These are phyloP conservation scores for Phytophthora sp. DNA, from an alignment of 352 stramenopile genomes.

Conservation along the genomic window DNA sequence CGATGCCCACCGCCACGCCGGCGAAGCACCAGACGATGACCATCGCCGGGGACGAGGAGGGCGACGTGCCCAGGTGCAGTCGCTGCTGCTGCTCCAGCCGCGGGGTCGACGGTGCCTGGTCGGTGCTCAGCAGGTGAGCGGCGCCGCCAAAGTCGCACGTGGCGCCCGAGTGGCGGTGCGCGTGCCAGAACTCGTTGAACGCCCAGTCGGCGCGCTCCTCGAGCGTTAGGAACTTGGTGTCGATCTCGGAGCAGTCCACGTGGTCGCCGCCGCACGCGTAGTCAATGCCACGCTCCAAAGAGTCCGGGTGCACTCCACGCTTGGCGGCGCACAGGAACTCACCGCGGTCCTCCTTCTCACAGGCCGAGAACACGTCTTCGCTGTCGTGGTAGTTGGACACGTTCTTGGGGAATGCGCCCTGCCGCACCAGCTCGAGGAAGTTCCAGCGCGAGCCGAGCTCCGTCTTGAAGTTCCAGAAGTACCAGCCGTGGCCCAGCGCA, in stretches of 20 bases:
- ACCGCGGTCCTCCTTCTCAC: slow-evolving; percentile 63
- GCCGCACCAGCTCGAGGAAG: slow-evolving; percentile 72
- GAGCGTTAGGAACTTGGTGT: slow-evolving; percentile 44
- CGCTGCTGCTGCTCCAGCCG: slow-evolving; percentile 6
- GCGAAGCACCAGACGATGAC: slow-evolving; percentile 16
- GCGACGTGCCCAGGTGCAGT: background rate
- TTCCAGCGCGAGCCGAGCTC: slow-evolving; percentile 84
- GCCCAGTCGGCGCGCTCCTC: slow-evolving; percentile 63
- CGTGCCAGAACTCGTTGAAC: slow-evolving; percentile 37
- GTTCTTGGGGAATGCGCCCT: slow-evolving; percentile 67
- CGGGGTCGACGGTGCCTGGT: background rate
- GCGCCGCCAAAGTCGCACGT: slow-evolving; percentile 77
- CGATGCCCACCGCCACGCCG: background rate
- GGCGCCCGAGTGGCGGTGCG: slow-evolving; percentile 54
- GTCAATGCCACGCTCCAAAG: slow-evolving; percentile 51
- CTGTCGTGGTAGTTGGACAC: slow-evolving; percentile 53
- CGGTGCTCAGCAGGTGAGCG: slow-evolving; percentile 44
- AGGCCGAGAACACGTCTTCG: slow-evolving; percentile 60
- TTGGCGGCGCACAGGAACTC: slow-evolving; percentile 66
- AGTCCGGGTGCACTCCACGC: slow-evolving; percentile 51
- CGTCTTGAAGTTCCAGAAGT: slow-evolving; percentile 82
- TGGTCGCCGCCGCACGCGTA: slow-evolving; percentile 53
- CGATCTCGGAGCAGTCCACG: slow-evolving; percentile 56
- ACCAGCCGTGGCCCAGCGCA: slow-evolving; percentile 90
- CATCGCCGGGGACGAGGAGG: background rate